phyloP scores from a whole-genome alignment of 2,329 filamentous ascomycete species.

The Didymella keratinophila region DNA sequence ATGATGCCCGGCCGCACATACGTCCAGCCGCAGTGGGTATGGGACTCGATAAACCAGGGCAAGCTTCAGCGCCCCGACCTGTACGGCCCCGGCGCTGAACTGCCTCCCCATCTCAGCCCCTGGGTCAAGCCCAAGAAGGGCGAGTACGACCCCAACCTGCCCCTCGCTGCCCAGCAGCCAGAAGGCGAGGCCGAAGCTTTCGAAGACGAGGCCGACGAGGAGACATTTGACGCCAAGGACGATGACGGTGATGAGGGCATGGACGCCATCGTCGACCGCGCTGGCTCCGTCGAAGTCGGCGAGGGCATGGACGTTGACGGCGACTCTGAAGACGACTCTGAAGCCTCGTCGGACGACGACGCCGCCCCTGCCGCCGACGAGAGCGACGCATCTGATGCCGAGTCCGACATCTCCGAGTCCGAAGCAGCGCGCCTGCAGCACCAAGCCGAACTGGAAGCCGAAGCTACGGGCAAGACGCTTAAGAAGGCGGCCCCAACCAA shows the following conservation, averaged over 20 bases:
- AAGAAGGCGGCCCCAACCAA: slow-evolving; percentile 47
- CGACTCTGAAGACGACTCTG: slow-evolving; percentile 57
- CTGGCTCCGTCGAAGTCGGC: slow-evolving; percentile 56
- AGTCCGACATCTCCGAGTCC: slow-evolving; percentile 61
- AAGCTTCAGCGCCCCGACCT: slow-evolving; percentile 85
- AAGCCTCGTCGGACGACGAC: slow-evolving; percentile 53
- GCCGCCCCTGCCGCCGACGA: slow-evolving; percentile 49
- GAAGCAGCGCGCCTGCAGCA: slow-evolving; percentile 71
- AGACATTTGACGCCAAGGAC: slow-evolving; percentile 53
- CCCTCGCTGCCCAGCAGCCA: slow-evolving; percentile 85
- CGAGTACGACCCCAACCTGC: slow-evolving; percentile 87
- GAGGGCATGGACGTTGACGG: slow-evolving; percentile 59
- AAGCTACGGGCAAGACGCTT: slow-evolving; percentile 75
- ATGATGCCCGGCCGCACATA: slow-evolving; percentile 92
- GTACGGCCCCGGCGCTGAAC: slow-evolving; percentile 86
- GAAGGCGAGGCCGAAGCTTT: slow-evolving; percentile 82
- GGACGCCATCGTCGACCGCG: slow-evolving; percentile 46
- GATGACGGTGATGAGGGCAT: slow-evolving; percentile 45
- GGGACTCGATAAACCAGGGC: slow-evolving; percentile 94
- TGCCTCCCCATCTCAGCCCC: slow-evolving; percentile 94
- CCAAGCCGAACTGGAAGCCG: slow-evolving; percentile 91
- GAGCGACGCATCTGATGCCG: slow-evolving; percentile 59
- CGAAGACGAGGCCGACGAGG: slow-evolving; percentile 61
- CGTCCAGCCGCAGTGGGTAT: slow-evolving; percentile 97
- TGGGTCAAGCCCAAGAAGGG: slow-evolving; percentile 90